Base-by-base conservation (phyloP, 805 yeast genomes). In the Dipodascopsis uninucleata region DNA sequence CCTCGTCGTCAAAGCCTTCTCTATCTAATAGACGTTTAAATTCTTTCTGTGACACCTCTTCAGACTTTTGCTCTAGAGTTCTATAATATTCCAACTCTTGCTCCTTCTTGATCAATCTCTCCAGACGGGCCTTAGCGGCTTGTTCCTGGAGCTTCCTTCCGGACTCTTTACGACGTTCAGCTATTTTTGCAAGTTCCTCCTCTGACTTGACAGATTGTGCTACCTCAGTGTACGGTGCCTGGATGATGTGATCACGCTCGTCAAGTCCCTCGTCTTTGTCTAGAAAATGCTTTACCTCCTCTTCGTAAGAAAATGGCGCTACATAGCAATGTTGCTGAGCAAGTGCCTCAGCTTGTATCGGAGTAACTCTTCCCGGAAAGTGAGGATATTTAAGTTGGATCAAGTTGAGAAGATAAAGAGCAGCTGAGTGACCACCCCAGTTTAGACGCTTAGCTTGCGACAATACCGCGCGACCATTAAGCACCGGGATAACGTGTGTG, bases 111-210 rank as follows among this genome's bases (percentile, higher is more conserved):
- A 78, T 71, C 36, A 86, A 66, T 58, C 85, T 88, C 61, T 90
- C 96, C 7, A 79, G 63, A 44, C 98, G 71, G 54, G 81, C 82
- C 58, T 81, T 82, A 57, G 82, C 88, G 0, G 97, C 97, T 64
- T 88, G 96, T 58, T 86, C 95, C 66, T 93, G 97, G 50, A 94
- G 71, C 53, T 95, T 73, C 52, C 82, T 77, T 6, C 97, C 97
- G 52, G 83, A 84, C 60, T 88, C 96, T 57, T 77, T 75, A 49
- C 95, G 75, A 60, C 82, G 81, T 54, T 83, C 90, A 1, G 89
- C 82, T 52, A 85, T 88, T 21, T 75, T 63, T 17, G 77, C 79
- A 21, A 89, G 64, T 61, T 90, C 97, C 63, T 86, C 96, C 48
- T 82, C 93, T 0, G 87, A 69, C 61, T 89, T 89, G 61, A 82